Conservation (phyloP, 306 rosid genomes). For the Vigna angularis region DNA sequence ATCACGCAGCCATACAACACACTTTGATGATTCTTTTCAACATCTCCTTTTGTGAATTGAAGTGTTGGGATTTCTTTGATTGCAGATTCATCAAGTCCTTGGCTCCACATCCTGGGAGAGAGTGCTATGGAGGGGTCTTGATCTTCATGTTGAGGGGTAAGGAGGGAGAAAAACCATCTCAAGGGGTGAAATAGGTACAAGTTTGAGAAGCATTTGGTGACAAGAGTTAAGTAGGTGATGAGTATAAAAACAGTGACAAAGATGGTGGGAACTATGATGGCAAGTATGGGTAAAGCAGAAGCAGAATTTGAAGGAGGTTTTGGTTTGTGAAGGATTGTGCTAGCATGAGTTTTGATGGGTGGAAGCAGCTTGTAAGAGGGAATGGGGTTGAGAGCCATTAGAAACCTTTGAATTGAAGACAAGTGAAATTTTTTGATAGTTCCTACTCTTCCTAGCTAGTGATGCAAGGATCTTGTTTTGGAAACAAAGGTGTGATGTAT, state of each 20-base stretch:
- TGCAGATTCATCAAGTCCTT: conserved; percentile 64
- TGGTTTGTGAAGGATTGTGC: conserved; percentile 17
- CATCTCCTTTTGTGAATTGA: conserved; percentile 55
- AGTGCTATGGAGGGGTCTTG: conserved; percentile 57
- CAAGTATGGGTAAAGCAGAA: conserved; percentile 54
- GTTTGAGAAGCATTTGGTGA: conserved; percentile 63
- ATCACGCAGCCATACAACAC: conserved; percentile 63
- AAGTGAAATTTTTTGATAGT: neutral
- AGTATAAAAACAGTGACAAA: conserved; percentile 62
- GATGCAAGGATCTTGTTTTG: conserved; percentile 17
- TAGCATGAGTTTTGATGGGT: neutral
- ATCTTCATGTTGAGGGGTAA: conserved; percentile 53
- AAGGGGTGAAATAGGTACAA: conserved; percentile 53
- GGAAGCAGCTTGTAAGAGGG: neutral
- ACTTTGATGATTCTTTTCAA: conserved; percentile 41
- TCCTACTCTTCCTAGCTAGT: neutral
- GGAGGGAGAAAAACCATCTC: conserved; percentile 54
- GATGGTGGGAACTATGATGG: conserved; percentile 58
- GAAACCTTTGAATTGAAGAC: neutral
- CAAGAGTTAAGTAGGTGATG: conserved; percentile 59
- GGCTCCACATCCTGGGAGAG: conserved; percentile 60
- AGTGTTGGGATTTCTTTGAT: conserved; percentile 64
- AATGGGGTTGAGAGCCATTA: conserved; percentile 13
- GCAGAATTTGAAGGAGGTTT: conserved; percentile 43
- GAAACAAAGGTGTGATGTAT: conserved; percentile 1